A percentile compares a stretch with the other conserved stretches of the same genome.
phyloP scores from a whole-genome alignment of 345 rosid species.

The Rhizophora apiculata region DNA sequence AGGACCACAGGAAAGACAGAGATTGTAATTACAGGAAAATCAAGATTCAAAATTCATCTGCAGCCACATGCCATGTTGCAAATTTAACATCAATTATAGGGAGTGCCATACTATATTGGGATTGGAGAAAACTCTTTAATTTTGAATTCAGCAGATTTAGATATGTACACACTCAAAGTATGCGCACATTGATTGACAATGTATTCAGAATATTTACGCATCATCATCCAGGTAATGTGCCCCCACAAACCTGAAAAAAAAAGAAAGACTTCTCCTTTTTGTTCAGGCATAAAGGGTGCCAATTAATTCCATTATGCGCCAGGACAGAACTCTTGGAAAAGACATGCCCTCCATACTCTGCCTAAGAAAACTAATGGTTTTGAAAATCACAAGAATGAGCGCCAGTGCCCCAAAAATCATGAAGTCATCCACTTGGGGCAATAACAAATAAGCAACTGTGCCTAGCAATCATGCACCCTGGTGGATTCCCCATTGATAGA shows the following conservation, averaged over 20 bases:
- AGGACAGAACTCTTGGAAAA: not conserved
- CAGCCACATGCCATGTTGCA: conserved; percentile 9
- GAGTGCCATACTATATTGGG: conserved; percentile 7
- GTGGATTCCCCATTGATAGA: conserved; percentile 4
- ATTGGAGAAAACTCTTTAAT: conserved; percentile 6
- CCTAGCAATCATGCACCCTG: not conserved
- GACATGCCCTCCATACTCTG: not conserved
- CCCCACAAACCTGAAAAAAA: not conserved
- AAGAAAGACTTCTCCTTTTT: not conserved
- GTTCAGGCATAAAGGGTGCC: not conserved
- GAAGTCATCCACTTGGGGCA: no score
- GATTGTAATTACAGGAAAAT: conserved; percentile 14
- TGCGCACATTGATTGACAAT: not conserved
- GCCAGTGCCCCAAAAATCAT: not conserved
- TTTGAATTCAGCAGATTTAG: conserved; percentile 2
- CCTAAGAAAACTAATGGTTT: not conserved
- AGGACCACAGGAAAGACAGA: not conserved
- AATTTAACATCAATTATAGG: conserved; percentile 8
- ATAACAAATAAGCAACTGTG: not conserved
- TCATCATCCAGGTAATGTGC: not conserved
- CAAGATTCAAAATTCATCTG: conserved; percentile 10
- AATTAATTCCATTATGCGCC: not conserved
- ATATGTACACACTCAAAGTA: not conserved
- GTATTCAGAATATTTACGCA: not conserved
- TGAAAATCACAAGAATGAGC: not conserved